A percentile compares a stretch with the other conserved stretches of the same genome.
phyloP scores from a whole-genome alignment of 768 basidiomycete genomes.

The Boletus patriciae region DNA sequence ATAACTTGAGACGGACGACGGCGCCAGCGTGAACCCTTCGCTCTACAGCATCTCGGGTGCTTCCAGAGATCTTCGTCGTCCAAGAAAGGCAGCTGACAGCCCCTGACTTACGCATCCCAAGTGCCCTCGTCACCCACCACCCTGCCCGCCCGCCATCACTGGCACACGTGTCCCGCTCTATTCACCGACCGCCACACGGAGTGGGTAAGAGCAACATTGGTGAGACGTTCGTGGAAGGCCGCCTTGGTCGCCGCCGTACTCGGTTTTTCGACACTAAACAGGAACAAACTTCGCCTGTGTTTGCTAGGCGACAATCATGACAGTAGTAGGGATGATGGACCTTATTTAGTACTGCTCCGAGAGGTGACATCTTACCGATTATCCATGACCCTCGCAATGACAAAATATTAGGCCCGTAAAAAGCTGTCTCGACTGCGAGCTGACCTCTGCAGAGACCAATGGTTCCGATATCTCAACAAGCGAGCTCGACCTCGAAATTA shows the following conservation, averaged over 20 bases:
- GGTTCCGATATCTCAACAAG: not conserved
- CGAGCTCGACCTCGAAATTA: not conserved
- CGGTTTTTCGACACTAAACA: too few species aligned
- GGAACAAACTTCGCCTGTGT: not conserved
- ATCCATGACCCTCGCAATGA: not conserved
- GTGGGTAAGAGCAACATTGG: too few species aligned
- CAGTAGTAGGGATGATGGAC: not conserved
- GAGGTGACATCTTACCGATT: not conserved
- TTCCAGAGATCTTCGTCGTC: slow-evolving; percentile 3
- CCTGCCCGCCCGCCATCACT: too few species aligned
- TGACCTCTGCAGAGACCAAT: not conserved
- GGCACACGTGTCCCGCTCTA: too few species aligned
- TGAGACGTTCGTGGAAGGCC: too few species aligned
- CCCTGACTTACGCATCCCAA: not conserved
- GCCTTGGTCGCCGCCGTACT: too few species aligned
- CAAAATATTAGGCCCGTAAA: not conserved
- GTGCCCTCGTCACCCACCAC: too few species aligned
- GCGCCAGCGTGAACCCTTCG: not conserved
- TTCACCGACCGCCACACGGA: too few species aligned
- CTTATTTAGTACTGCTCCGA: not conserved
- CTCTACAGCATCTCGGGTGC: slow-evolving; percentile 6
- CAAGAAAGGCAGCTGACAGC: slow-evolving; percentile 9
- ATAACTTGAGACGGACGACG: not conserved
- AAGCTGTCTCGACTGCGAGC: not conserved
- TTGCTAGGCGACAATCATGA: not conserved